Conservation (phyloP, 176 grass and related monocot genomes). For the Aegilops tauschii region DNA sequence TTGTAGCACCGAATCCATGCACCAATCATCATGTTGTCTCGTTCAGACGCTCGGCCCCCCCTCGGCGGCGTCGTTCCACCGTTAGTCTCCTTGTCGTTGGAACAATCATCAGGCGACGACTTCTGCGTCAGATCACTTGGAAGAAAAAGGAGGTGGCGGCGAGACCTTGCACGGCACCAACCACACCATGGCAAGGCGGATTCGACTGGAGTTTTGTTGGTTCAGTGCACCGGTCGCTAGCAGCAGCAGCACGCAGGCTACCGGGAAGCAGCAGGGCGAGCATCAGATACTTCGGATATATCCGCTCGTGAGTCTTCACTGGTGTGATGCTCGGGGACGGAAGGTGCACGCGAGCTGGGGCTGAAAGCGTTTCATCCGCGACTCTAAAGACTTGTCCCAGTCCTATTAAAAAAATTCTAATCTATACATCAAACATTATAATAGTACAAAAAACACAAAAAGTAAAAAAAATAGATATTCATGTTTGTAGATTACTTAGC, state of each 20-base stretch:
- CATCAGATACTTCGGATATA: neutral
- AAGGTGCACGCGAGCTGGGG: neutral
- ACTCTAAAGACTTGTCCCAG: neutral
- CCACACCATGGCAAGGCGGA: neutral
- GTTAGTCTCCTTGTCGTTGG: slow-evolving; percentile 10
- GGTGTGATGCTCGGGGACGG: neutral
- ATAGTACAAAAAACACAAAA: too few species aligned
- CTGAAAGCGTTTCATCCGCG: neutral
- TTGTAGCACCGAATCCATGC: neutral
- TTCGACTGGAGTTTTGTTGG: neutral
- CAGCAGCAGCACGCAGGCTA: neutral
- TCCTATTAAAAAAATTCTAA: too few species aligned
- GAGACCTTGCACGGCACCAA: neutral
- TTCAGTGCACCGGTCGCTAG: neutral
- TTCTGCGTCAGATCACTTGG: neutral
- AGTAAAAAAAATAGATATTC: too few species aligned
- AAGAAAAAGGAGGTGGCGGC: neutral
- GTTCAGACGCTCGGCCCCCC: neutral
- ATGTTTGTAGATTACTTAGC: too few species aligned
- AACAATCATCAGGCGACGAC: slow-evolving; percentile 5
- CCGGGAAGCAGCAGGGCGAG: neutral
- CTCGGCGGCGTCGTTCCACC: neutral
- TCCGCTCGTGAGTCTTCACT: neutral
- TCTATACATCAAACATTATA: too few species aligned
- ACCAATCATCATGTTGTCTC: neutral